phyloP scores from a whole-genome alignment of 768 basidiomycete genomes.

The Serendipita vermifera region DNA sequence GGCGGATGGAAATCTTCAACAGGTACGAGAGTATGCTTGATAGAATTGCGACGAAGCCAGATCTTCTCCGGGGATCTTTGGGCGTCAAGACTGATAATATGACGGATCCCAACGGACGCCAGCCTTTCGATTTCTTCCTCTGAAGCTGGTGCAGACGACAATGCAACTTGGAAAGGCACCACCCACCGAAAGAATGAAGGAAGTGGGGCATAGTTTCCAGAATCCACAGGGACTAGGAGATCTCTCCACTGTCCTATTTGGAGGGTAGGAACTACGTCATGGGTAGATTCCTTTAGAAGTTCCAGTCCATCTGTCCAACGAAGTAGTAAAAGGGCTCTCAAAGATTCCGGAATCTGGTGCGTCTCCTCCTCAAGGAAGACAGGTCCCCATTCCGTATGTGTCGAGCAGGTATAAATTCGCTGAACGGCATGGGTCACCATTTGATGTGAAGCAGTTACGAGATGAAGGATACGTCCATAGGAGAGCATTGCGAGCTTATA shows the following conservation, averaged over 20 bases:
- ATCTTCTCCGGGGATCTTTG: conserved; percentile 35
- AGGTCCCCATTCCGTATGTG: conserved; percentile 40
- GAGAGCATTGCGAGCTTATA: conserved; percentile 44
- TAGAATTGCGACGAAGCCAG: conserved; percentile 34
- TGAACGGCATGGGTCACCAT: conserved; percentile 34
- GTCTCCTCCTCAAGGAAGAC: conserved; percentile 33
- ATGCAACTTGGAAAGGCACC: conserved; percentile 42
- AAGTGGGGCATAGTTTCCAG: conserved; percentile 17
- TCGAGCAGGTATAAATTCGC: conserved; percentile 33
- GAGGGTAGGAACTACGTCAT: conserved; percentile 27
- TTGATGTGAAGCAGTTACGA: conserved; percentile 22
- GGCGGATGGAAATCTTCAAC: conserved; percentile 42
- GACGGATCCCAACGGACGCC: conserved; percentile 42
- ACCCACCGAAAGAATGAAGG: conserved; percentile 55
- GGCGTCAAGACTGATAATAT: conserved; percentile 46
- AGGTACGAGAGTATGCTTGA: conserved; percentile 44
- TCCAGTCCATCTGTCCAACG: conserved; percentile 31
- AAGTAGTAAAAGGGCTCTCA: conserved; percentile 28
- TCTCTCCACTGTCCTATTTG: conserved; percentile 31
- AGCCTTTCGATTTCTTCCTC: conserved; percentile 39
- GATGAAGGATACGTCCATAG: conserved; percentile 36
- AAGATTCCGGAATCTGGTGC: conserved; percentile 26
- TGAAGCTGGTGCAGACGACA: conserved; percentile 46
- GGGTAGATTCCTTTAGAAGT: conserved; percentile 24
- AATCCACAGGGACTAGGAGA: conserved; percentile 26